These are phyloP conservation scores for Cercospora sp. DNA, from an alignment of 2,329 filamentous ascomycete species.

Conservation along the genomic window DNA sequence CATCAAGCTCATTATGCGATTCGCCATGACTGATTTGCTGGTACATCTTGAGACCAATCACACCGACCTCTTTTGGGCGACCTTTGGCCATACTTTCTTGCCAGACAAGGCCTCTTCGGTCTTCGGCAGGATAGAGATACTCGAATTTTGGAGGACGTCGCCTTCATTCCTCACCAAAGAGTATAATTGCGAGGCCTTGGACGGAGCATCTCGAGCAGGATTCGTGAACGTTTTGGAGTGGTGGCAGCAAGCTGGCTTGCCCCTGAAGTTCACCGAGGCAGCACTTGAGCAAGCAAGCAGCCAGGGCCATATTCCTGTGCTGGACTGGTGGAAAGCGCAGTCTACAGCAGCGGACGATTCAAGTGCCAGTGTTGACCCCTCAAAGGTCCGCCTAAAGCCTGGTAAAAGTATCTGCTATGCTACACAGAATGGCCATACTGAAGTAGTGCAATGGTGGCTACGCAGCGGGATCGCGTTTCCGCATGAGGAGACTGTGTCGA, in stretches of 20 bases:
- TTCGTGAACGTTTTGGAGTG: slow-evolving; percentile 84
- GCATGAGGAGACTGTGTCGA: slow-evolving; percentile 79
- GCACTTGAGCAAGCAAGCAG: slow-evolving; percentile 85
- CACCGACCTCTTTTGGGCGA: slow-evolving; percentile 79
- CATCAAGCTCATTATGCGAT: slow-evolving; percentile 88
- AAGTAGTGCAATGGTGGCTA: slow-evolving; percentile 85
- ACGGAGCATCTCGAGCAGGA: slow-evolving; percentile 82
- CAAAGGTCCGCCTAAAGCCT: slow-evolving; percentile 65
- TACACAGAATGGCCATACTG: slow-evolving; percentile 75
- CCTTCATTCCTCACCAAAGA: slow-evolving; percentile 81
- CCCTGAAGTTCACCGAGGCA: slow-evolving; percentile 80
- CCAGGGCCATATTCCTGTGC: slow-evolving; percentile 78
- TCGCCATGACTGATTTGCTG: slow-evolving; percentile 77
- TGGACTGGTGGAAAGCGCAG: slow-evolving; percentile 87
- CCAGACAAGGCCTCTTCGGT: slow-evolving; percentile 86
- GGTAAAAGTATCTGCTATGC: slow-evolving; percentile 83
- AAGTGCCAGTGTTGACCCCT: slow-evolving; percentile 32
- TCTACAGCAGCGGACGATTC: slow-evolving; percentile 34
- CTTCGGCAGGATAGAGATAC: slow-evolving; percentile 78
- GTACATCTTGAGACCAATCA: slow-evolving; percentile 67
- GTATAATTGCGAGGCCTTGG: slow-evolving; percentile 80
- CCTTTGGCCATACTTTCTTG: slow-evolving; percentile 77
- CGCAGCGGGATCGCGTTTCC: slow-evolving; percentile 75
- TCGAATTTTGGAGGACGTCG: slow-evolving; percentile 89
- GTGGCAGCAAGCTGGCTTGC: slow-evolving; percentile 82